phyloP scores from a whole-genome alignment of 1,284 basidiomycete genomes.

The Peniophora sp. region DNA sequence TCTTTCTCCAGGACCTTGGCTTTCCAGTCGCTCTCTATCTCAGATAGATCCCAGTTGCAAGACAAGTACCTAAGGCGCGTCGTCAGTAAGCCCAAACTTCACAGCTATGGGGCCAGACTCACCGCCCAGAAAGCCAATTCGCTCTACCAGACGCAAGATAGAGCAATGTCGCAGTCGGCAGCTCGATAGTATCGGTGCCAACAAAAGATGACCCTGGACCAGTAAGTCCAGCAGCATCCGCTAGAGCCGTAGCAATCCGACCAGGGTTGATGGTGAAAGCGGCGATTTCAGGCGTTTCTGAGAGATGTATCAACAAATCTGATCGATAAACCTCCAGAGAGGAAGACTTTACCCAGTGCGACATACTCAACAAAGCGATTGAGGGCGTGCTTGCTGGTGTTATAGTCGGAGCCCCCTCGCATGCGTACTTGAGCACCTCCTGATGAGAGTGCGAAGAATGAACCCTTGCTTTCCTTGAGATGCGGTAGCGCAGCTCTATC shows the following conservation, averaged over 20 bases:
- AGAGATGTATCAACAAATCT: not conserved
- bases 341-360: not conserved
- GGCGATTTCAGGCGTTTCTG: not conserved
- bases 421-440: too few species aligned
- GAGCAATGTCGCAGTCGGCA: not conserved
- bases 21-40: not conserved
- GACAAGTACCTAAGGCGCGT: too few species aligned
- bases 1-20: not conserved
- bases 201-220: too few species aligned
- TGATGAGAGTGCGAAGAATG: too few species aligned
- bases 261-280: not conserved
- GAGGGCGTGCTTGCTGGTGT: not conserved
- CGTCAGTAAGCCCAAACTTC: too few species aligned
- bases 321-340: not conserved
- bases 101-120: not conserved
- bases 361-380: not conserved
- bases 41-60: not conserved
- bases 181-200: not conserved
- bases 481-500: too few species aligned
- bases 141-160: not conserved
- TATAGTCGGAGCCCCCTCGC: too few species aligned
- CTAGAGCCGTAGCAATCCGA: too few species aligned
- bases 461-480: too few species aligned
- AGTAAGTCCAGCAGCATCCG: too few species aligned
- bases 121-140: not conserved